Conservation (phyloP, 2,329 filamentous ascomycete genomes). For the Fusarium udum region DNA sequence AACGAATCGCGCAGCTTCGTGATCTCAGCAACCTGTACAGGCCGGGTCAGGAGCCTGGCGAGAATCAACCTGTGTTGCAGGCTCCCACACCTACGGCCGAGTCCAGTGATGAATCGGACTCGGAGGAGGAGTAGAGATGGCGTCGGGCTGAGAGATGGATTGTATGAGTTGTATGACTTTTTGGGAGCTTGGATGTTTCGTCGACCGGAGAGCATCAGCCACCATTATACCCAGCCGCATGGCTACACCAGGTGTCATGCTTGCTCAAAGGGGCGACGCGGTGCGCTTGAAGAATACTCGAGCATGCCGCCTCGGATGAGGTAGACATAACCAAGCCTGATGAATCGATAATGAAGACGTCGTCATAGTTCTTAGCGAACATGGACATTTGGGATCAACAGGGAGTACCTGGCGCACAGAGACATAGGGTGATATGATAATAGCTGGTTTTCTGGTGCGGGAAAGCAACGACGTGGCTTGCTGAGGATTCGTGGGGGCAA, state of each 20-base stretch:
- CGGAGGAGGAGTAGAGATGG: slow-evolving; percentile 55
- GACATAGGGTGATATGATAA: neutral
- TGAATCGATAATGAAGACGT: slow-evolving; percentile 32
- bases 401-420: neutral
- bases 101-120: slow-evolving; percentile 58
- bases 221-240: slow-evolving; percentile 44
- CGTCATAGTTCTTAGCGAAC: slow-evolving; percentile 19
- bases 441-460: neutral
- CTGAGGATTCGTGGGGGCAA: neutral
- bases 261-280: slow-evolving; percentile 29
- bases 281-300: slow-evolving; percentile 11
- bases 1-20: slow-evolving; percentile 69
- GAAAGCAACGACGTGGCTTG: neutral
- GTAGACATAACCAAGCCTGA: slow-evolving; percentile 17
- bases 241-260: slow-evolving; percentile 37
- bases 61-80: slow-evolving; percentile 40
- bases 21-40: slow-evolving; percentile 59
- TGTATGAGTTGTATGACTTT: slow-evolving; percentile 41
- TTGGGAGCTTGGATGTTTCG: slow-evolving; percentile 35
- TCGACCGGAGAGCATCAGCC: slow-evolving; percentile 34
- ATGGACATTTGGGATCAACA: slow-evolving; percentile 7
- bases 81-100: slow-evolving; percentile 46
- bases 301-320: slow-evolving; percentile 28
- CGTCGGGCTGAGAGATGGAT: slow-evolving; percentile 24
- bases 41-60: slow-evolving; percentile 46